Evolutionary conservation across 441 rosid species (phyloP).

Genomic region (Rhodomyrtus psidioides): DNA sequence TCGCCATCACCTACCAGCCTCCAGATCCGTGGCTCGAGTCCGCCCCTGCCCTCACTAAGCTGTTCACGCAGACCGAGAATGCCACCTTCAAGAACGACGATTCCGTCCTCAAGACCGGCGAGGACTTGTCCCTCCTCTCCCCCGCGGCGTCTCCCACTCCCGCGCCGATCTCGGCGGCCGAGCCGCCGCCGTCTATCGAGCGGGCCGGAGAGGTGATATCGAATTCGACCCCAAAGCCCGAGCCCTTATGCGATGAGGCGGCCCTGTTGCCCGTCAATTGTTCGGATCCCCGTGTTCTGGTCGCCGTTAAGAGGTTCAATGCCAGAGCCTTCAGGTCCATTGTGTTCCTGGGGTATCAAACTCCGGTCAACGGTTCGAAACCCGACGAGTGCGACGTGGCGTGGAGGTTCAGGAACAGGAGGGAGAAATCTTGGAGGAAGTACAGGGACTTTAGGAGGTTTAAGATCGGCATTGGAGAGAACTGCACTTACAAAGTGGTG

Average conservation of each 20-base stretch:
- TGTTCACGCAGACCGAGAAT: constrained; percentile 61
- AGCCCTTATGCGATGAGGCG: constrained; percentile 40
- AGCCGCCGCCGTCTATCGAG: constrained; percentile 40
- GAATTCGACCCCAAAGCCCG: constrained; percentile 30
- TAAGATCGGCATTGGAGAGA: constrained; percentile 50
- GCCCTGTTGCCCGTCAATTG: constrained; percentile 53
- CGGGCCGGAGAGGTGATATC: constrained; percentile 38
- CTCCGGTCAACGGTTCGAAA: constrained; percentile 68
- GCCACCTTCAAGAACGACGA: constrained; percentile 76
- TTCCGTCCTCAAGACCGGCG: constrained; percentile 68
- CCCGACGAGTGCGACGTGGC: constrained; percentile 79
- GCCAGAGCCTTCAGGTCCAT: constrained; percentile 61
- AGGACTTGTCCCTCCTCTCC: constrained; percentile 29
- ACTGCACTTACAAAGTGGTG: constrained; percentile 61
- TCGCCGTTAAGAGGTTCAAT: constrained; percentile 69
- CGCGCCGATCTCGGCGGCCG: constrained; percentile 17
- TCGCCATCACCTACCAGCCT: constrained; percentile 92
- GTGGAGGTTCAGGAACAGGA: constrained; percentile 91
- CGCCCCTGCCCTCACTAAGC: constrained; percentile 75
- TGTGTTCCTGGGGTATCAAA: constrained; percentile 65
- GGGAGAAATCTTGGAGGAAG: constrained; percentile 84
- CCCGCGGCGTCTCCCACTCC: constrained; percentile 13
- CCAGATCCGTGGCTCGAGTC: constrained; percentile 98
- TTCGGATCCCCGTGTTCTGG: constrained; percentile 72
- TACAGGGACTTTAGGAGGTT: constrained; percentile 93